Percentiles rank a stretch among this genome's conserved stretches.
phyloP scores from a whole-genome alignment of 2,329 filamentous ascomycete genomes.

The Penicillium sp. region DNA sequence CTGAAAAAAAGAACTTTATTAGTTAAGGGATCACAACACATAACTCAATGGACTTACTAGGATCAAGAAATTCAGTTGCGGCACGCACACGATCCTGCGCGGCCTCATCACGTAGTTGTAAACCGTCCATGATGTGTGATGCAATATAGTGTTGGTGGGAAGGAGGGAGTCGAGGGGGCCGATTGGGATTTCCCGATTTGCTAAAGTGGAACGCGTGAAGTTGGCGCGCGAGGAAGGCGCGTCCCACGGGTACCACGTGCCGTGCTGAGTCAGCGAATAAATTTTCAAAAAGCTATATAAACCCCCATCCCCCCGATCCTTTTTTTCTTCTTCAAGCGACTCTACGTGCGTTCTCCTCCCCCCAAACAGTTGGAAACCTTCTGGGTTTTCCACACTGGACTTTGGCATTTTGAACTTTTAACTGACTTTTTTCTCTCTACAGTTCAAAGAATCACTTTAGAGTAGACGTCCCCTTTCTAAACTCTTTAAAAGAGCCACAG shows the following conservation, averaged over 20 bases:
- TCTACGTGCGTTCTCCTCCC: slow-evolving; percentile 11
- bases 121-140: slow-evolving; percentile 60
- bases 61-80: slow-evolving; percentile 91
- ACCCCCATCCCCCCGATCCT: not conserved
- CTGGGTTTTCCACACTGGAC: not conserved
- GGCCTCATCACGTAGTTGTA: slow-evolving; percentile 79
- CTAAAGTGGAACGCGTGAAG: slow-evolving; percentile 35
- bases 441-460: slow-evolving; percentile 90
- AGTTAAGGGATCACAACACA: not conserved
- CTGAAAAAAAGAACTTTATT: slow-evolving; percentile 37
- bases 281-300: slow-evolving; percentile 8
- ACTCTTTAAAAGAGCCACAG: slow-evolving; percentile 90
- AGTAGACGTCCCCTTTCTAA: slow-evolving; percentile 90
- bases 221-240: not conserved
- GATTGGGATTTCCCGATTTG: slow-evolving; percentile 27
- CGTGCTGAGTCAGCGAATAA: not conserved
- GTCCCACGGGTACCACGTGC: slow-evolving; percentile 1
- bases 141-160: slow-evolving; percentile 15
- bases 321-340: slow-evolving; percentile 14
- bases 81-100: slow-evolving; percentile 78
- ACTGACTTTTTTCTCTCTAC: slow-evolving; percentile 25
- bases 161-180: slow-evolving; percentile 15
- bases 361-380: not conserved
- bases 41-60: slow-evolving; percentile 58
- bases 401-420: not conserved